Evolutionary conservation across 1,139 yeast genomes (phyloP).

Genomic region (Diutina pseudorugosa): DNA sequence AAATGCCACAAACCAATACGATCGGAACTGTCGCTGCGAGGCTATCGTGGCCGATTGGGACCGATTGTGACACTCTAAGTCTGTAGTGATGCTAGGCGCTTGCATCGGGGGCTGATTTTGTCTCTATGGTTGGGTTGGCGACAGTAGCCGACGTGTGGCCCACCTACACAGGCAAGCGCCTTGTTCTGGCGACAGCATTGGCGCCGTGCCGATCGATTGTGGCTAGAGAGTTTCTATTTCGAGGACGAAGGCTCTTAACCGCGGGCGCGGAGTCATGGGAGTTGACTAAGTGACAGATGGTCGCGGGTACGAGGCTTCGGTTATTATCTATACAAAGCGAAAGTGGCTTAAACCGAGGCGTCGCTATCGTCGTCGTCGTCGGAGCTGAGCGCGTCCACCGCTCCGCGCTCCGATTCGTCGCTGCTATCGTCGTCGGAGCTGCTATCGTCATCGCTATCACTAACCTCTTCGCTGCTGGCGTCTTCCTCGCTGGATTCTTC

Average conservation of each 20-base stretch:
- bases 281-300: no score
- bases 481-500: slow-evolving; percentile 6
- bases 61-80: no score
- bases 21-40: background rate
- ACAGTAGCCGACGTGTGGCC: no score
- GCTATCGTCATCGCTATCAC: background rate
- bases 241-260: no score
- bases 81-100: no score
- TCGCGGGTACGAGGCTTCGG: background rate
- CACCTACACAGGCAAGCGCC: no score
- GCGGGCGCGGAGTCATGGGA: no score
- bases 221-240: background rate
- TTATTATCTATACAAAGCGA: background rate
- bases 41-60: background rate
- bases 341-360: background rate
- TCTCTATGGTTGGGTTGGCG: no score
- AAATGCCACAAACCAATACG: background rate
- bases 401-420: background rate
- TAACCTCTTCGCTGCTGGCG: background rate
- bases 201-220: background rate
- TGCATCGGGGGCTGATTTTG: no score
- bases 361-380: background rate
- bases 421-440: background rate
- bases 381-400: background rate
- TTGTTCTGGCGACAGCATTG: no score